Percentiles rank a stretch among this genome's conserved stretches.
These are phyloP conservation scores for Stevia rebaudiana DNA, from an alignment of 140 eudicot species.

Conservation along the genomic window DNA sequence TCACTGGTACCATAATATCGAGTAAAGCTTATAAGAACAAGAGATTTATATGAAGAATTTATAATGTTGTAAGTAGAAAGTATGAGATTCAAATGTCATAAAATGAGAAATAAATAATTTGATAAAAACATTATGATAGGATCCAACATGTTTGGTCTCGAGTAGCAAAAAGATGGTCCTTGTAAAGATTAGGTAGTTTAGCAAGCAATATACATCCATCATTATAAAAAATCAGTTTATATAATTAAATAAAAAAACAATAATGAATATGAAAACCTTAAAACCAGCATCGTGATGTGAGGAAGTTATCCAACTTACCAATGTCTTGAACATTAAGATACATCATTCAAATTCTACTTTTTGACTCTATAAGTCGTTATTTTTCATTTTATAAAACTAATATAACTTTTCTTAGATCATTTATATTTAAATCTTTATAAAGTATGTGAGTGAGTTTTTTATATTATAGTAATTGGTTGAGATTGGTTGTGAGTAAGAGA, in stretches of 20 bases:
- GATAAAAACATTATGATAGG: conserved; percentile 19
- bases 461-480: no score
- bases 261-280: conserved; percentile 31
- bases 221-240: background rate
- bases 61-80: no score
- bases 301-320: conserved; percentile 12
- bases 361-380: background rate
- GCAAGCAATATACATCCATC: conserved; percentile 25
- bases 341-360: background rate
- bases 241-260: background rate
- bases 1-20: no score
- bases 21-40: no score
- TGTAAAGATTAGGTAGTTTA: conserved; percentile 21
- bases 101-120: background rate
- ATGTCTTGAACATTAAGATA: conserved; percentile 20
- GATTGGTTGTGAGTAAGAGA: no score
- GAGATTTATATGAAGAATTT: no score
- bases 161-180: conserved; percentile 18
- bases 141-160: conserved; percentile 32
- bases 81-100: background rate
- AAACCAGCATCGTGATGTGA: conserved; percentile 32
- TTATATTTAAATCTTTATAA: no score
- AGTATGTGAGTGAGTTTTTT: no score
- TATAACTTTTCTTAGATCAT: no score
- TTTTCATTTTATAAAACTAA: no score